These are phyloP conservation scores for Knoxdaviesia proteae DNA, from an alignment of 2,329 filamentous ascomycete genomes.

Conservation along the genomic window DNA sequence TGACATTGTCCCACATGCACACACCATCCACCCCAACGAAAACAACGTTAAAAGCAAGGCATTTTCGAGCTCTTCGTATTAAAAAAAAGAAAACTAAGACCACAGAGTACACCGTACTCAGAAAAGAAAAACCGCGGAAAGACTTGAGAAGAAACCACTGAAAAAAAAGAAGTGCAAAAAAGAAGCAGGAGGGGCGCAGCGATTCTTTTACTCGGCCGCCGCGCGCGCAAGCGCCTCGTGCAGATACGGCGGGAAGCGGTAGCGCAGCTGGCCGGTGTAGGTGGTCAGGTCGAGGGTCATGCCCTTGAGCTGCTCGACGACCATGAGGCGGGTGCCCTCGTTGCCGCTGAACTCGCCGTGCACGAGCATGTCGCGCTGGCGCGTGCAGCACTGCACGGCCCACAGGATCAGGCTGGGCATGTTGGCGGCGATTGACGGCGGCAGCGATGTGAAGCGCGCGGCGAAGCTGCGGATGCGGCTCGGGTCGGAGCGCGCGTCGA, in stretches of 20 bases:
- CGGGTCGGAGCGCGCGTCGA: constrained; percentile 55
- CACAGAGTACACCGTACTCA: too few species aligned
- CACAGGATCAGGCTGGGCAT: constrained; percentile 84
- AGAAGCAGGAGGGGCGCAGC: background rate
- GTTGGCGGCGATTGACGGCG: constrained; percentile 67
- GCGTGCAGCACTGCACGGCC: constrained; percentile 72
- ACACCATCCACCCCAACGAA: too few species aligned
- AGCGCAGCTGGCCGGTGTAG: constrained; percentile 81
- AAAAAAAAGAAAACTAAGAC: too few species aligned
- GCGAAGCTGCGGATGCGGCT: constrained; percentile 60
- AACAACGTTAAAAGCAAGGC: too few species aligned
- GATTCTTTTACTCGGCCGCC: constrained; percentile 36
- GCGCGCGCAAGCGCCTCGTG: constrained; percentile 77
- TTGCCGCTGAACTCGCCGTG: constrained; percentile 56
- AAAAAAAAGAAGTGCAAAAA: too few species aligned
- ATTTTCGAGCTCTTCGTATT: too few species aligned
- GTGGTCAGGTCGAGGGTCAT: constrained; percentile 81
- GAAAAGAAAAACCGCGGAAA: too few species aligned
- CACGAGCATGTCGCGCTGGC: constrained; percentile 51
- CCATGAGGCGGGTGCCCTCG: constrained; percentile 37
- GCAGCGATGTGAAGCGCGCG: constrained; percentile 57
- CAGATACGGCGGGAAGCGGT: constrained; percentile 67
- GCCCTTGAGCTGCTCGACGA: constrained; percentile 53
- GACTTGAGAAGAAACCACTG: too few species aligned
- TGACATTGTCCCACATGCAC: too few species aligned